Conservation (phyloP, 2,329 filamentous ascomycete genomes). For the Fonsecaea monophora region DNA sequence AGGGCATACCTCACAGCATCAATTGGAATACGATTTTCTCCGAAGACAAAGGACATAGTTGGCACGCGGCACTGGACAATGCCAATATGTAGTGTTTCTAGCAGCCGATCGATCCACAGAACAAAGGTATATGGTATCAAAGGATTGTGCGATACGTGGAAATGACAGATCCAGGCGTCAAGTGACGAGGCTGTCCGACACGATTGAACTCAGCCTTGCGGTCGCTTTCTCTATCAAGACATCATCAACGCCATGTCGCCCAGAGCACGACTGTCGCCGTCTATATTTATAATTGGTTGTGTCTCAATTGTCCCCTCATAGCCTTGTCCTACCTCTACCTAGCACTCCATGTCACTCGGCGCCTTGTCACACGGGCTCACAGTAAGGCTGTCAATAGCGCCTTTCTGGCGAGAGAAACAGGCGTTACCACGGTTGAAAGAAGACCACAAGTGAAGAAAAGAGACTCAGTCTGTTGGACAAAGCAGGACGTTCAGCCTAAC, state of each 20-base stretch:
- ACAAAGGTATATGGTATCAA: not conserved
- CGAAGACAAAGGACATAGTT: not conserved
- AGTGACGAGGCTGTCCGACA: not conserved
- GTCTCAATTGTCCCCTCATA: not conserved
- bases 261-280: not conserved
- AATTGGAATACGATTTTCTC: not conserved
- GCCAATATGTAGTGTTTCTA: not conserved
- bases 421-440: not conserved
- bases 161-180: not conserved
- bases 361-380: not conserved
- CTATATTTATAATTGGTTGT: not conserved
- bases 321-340: not conserved
- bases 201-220: not conserved
- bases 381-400: not conserved
- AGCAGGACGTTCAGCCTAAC: not conserved
- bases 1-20: not conserved
- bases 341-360: not conserved
- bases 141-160: not conserved
- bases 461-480: not conserved
- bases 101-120: not conserved
- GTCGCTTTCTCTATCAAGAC: not conserved
- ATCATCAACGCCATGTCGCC: not conserved
- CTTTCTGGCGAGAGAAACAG: not conserved
- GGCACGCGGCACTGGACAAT: not conserved
- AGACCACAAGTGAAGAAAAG: not conserved